Base-by-base conservation (phyloP, 768 basidiomycete genomes). In the Termitomyces sp. region DNA sequence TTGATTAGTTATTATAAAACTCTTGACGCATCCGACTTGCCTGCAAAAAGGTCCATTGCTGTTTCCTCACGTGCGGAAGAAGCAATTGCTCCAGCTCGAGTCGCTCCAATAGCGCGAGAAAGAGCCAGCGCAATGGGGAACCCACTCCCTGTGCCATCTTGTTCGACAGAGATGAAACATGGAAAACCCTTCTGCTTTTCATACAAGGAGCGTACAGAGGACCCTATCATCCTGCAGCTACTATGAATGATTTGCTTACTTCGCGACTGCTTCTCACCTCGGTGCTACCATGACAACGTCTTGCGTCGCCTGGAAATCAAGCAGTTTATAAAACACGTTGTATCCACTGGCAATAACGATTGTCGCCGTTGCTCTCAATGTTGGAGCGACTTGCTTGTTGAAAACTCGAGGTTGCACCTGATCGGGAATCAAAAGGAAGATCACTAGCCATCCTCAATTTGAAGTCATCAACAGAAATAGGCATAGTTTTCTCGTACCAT, bases 281-380 rank as follows among this genome's bases (percentile, higher is more conserved):
- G 86, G 86, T 18, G 85, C 86, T 53, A 88, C 86, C 86, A 87
- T 88, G 28, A 86, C 81, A 32, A 87, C 84, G 67, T 86, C 79
- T 65, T 86, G 85, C 20, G 74, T 71, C 1, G 79, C 71, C 55
- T 76, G 76, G 69, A 87, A 85, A 38, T 83, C 71, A 28, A 87
- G 73, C 20, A 86, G 75, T 63, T 83, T 83, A 75, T 75, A 87
- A 70, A 84, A 85, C 38, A 87, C 84, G 60, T 88, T 87, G 65
- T 87, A 87, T 38, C 86, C 86, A 58, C 84, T 85, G 46, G 86
- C 86, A 54, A 88, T 78, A 12, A 86, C 82, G 57, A 87, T 78
- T 9, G 79, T 76, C 7, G 76, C 79, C 33, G 70, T 70, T 33
- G 73, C 68, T 71, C 85, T 86, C 73, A 86, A 67, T 24, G 75